These are phyloP conservation scores for Globisporangium yorkense DNA, from an alignment of 352 stramenopile species.

Conservation along the genomic window DNA sequence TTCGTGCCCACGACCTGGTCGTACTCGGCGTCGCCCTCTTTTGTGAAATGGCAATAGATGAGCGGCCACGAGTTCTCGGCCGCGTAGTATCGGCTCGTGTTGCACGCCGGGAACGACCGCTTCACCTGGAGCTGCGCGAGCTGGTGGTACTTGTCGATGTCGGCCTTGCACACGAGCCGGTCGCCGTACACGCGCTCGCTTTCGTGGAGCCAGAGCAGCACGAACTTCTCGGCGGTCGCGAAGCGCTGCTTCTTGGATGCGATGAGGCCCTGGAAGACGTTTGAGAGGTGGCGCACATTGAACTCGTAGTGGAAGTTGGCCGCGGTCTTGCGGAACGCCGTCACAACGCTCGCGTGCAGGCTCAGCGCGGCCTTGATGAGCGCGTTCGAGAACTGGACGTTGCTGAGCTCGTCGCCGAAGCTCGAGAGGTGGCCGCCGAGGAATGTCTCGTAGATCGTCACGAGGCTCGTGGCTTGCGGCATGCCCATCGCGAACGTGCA, in stretches of 20 bases:
- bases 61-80: conserved; percentile 93
- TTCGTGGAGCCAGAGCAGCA: conserved; percentile 94
- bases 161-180: conserved; percentile 88
- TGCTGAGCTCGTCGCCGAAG: conserved; percentile 87
- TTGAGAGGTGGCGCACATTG: conserved; percentile 94
- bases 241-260: conserved; percentile 92
- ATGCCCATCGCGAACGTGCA: conserved; percentile 95
- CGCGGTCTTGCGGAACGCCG: conserved; percentile 93
- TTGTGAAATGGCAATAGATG: conserved; percentile 95
- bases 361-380: conserved; percentile 93
- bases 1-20: conserved; percentile 90
- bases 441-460: conserved; percentile 97
- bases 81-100: conserved; percentile 90
- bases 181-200: conserved; percentile 95
- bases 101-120: conserved; percentile 91
- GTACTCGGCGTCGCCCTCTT: conserved; percentile 91
- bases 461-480: conserved; percentile 89
- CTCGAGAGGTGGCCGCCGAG: conserved; percentile 89
- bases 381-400: conserved; percentile 82
- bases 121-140: conserved; percentile 92
- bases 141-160: conserved; percentile 93
- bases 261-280: conserved; percentile 95
- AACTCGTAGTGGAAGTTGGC: conserved; percentile 98
- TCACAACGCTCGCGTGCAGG: conserved; percentile 87
- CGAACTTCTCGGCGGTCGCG: conserved; percentile 90